Percentiles rank a stretch among this genome's conserved stretches.
Conservation (phyloP, 305 asterid genomes). For the Lippia alba region DNA sequence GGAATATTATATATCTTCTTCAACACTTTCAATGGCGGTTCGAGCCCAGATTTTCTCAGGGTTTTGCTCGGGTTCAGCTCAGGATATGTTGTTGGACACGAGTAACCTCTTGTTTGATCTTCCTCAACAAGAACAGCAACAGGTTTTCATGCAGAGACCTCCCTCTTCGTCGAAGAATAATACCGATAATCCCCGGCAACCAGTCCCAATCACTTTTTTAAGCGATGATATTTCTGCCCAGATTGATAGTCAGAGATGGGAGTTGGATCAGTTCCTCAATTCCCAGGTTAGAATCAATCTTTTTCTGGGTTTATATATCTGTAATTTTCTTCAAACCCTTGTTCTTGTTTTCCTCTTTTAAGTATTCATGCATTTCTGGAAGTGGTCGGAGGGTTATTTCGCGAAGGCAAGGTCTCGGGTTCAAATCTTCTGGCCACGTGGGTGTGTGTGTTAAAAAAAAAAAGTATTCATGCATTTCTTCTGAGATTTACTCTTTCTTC, state of each 20-base stretch:
- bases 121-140: conserved; percentile 25
- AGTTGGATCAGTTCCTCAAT: conserved; percentile 52
- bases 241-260: conserved; percentile 50
- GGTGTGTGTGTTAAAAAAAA: no score
- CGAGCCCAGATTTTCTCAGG: conserved; percentile 60
- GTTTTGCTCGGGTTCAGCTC: conserved; percentile 33
- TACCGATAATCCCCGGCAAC: conserved; percentile 24
- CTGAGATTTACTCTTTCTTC: not conserved
- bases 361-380: no score
- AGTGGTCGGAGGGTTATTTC: no score
- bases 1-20: no score
- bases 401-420: no score
- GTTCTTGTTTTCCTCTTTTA: not conserved
- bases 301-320: not conserved
- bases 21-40: conserved; percentile 57
- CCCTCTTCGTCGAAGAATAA: conserved; percentile 5
- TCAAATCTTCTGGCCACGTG: no score
- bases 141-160: conserved; percentile 27
- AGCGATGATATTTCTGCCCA: conserved; percentile 27
- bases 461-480: no score
- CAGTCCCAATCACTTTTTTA: conserved; percentile 29
- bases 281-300: conserved; percentile 47
- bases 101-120: conserved; percentile 32
- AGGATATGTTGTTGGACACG: conserved; percentile 50
- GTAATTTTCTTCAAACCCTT: not conserved